Evolutionary conservation across 192 early-diverging fungal genomes (phyloP), one percentile per base, ranked within the genome.

Genomic region (Coemansia umbellata): DNA sequence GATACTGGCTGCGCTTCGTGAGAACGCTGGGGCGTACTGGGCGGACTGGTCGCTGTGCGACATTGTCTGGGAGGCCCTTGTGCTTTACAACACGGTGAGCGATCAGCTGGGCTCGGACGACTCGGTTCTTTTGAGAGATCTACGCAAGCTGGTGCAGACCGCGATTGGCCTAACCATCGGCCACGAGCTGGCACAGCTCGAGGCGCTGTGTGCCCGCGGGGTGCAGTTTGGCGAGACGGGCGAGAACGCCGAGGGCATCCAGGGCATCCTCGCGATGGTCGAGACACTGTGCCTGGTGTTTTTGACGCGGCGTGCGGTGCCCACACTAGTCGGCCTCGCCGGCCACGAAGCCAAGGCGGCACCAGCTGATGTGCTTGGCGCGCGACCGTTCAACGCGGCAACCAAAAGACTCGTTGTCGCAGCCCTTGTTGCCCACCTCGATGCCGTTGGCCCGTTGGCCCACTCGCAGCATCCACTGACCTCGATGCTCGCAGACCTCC

Each of bases 401-500:
- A 49, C 69, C 5, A 36, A 51, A 43, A 28, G 44, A 27, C 49
- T 72, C 21, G 66, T 55, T 2, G 21, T 60, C 14, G 44, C 65
- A 0, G 61, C 60, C 1, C 28, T 69, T 10, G 23, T 72, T 8
- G 37, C 66, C 0, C 27, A 55, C 10, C 32, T 73, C 13, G 69
- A 59, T 22, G 52, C 40, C 1, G 19, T 66, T 0, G 50, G 47
- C 32, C 40, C 26, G n/a, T 63, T 84, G 52, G 63, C 63, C 41
- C 51, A 55, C 53, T 53, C 76, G 17, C 79, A 31, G 4, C 58
- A 62, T 23, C 81, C 55, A 18, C 37, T 67, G 37, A 50, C 52
- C 0, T 39, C 52, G 10, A n/a, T 58, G 50, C 70, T 99, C 1
- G 82, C 84, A 0, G 95, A 97, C 47, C 45, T 99, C 37, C 86